Evolutionary conservation across 1,284 basidiomycete genomes (phyloP).

Genomic region (Leccinum cinnamomeum): DNA sequence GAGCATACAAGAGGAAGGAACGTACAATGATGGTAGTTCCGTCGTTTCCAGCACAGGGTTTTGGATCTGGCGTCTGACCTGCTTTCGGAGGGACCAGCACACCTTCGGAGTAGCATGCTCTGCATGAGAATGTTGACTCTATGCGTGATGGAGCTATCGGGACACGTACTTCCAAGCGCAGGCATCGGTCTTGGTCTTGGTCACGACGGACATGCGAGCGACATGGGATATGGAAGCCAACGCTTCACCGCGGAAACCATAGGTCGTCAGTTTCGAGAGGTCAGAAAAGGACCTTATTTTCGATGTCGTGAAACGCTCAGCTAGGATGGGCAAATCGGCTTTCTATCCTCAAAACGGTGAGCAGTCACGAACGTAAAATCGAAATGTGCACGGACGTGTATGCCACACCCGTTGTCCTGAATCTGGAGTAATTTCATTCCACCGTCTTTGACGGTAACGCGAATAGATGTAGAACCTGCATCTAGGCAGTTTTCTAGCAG

Average conservation of each 20-base stretch:
- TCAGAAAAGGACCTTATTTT: constrained; percentile 90
- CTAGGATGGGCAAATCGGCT: constrained; percentile 85
- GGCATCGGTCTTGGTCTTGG: constrained; percentile 79
- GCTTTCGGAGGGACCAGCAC: constrained; percentile 66
- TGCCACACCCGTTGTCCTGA: constrained; percentile 95
- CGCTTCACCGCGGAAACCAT: constrained; percentile 97
- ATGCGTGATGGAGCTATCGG: not conserved
- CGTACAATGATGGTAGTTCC: constrained; percentile 87
- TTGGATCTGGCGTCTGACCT: constrained; percentile 72
- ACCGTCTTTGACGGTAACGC: constrained; percentile 91
- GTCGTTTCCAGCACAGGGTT: constrained; percentile 91
- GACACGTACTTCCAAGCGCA: constrained; percentile 87
- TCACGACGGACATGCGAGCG: constrained; percentile 84
- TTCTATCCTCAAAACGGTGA: constrained; percentile 38
- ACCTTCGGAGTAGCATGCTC: constrained; percentile 82
- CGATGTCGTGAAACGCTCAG: constrained; percentile 95
- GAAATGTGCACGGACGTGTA: constrained; percentile 56
- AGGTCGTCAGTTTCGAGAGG: constrained; percentile 82
- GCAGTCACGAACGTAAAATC: not conserved
- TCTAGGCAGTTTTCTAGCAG: constrained; percentile 95
- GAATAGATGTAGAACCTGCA: constrained; percentile 87
- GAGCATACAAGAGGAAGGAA: constrained; percentile 3
- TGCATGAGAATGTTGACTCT: constrained; percentile 34
- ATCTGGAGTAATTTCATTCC: constrained; percentile 96
- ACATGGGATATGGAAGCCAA: constrained; percentile 97